Percentiles rank a stretch among this genome's conserved stretches.
These are phyloP conservation scores for Stipa capillata DNA, from an alignment of 176 grass and related monocot species.

Conservation along the genomic window DNA sequence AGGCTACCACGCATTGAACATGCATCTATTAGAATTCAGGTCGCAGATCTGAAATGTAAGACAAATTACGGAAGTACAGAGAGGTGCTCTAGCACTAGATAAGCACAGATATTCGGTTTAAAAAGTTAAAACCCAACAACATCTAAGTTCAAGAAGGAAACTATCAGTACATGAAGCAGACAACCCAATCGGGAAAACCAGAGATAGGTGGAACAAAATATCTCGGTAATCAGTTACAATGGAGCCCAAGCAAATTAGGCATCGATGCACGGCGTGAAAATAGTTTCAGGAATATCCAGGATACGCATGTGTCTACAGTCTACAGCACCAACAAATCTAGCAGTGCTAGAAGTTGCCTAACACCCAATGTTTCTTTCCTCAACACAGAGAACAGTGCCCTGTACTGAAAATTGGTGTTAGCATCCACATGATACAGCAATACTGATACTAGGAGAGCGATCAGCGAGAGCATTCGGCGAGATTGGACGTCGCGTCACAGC, in stretches of 20 bases:
- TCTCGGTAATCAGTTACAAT: not conserved
- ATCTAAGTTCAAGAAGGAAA: not conserved
- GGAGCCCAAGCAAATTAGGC: not conserved
- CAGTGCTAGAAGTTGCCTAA: not conserved
- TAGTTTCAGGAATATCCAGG: not conserved
- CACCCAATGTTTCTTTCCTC: not conserved
- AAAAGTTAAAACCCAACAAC: not conserved
- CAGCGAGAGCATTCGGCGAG: not conserved
- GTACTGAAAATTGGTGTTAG: conserved; percentile 22
- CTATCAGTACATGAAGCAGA: not conserved
- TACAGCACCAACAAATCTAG: conserved; percentile 8
- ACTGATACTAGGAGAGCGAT: not conserved
- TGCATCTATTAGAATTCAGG: no score
- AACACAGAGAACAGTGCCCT: not conserved
- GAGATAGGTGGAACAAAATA: not conserved
- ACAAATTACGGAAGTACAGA: no score
- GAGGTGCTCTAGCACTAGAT: no score
- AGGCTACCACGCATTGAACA: no score
- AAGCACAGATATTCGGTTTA: no score
- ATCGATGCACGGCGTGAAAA: not conserved
- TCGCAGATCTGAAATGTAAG: no score
- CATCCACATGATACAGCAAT: conserved; percentile 22
- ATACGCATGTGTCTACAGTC: not conserved
- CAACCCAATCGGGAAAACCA: not conserved
- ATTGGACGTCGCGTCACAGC: no score